These are phyloP conservation scores for Xanthoconium purpureum DNA, from an alignment of 768 basidiomycete genomes.

Conservation along the genomic window DNA sequence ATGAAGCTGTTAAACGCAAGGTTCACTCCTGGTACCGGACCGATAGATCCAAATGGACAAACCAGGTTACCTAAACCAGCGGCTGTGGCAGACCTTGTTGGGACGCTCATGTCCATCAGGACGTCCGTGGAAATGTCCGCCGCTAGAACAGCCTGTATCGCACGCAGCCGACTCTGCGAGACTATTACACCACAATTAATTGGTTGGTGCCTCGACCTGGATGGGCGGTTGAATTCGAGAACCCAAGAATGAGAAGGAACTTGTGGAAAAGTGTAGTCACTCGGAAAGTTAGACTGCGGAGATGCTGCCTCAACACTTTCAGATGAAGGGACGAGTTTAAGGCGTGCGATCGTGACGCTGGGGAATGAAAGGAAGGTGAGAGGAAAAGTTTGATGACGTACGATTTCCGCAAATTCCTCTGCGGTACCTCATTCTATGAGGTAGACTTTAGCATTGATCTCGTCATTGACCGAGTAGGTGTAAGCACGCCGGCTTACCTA, in stretches of 20 bases:
- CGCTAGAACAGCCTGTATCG: constrained; percentile 65
- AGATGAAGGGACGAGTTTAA: constrained; percentile 38
- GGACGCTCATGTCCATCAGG: constrained; percentile 23
- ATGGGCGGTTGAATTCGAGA: constrained; percentile 62
- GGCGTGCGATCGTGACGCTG: constrained; percentile 56
- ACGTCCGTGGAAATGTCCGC: constrained; percentile 19
- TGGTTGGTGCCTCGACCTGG: constrained; percentile 35
- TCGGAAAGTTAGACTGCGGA: constrained; percentile 15
- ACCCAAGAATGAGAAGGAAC: constrained; percentile 49
- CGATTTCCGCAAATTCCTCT: too few species aligned
- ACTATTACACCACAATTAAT: constrained; percentile 58
- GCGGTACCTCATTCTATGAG: too few species aligned
- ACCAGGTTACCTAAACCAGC: constrained; percentile 22
- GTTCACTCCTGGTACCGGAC: constrained; percentile 17
- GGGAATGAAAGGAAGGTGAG: too few species aligned
- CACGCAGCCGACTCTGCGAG: constrained; percentile 70
- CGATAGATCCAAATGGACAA: constrained; percentile 25
- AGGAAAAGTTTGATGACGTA: too few species aligned
- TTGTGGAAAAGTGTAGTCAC: constrained; percentile 25
- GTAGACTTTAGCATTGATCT: too few species aligned
- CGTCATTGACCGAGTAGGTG: too few species aligned
- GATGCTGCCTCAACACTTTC: constrained; percentile 17
- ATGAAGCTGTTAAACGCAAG: constrained; percentile 25
- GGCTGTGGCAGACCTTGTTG: constrained; percentile 9
- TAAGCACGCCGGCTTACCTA: too few species aligned